phyloP scores from a whole-genome alignment of 1,284 basidiomycete species.

The Malassezia pachydermatis region DNA sequence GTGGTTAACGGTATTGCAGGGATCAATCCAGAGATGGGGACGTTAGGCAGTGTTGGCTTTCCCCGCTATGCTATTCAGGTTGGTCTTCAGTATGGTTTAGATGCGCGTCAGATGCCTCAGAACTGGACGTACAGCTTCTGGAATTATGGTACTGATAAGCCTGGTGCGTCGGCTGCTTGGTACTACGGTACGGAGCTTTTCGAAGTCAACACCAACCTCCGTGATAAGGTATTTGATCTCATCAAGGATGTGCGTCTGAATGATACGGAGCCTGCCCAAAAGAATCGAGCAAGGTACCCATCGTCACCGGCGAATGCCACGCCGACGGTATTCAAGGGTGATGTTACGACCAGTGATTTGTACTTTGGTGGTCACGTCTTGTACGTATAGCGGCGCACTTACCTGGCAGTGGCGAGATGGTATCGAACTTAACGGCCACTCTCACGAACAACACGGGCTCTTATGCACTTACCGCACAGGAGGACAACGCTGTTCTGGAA shows the following conservation, averaged over 20 bases:
- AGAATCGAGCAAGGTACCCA: conserved; percentile 49
- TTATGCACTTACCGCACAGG: conserved; percentile 53
- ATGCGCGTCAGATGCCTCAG: conserved; percentile 52
- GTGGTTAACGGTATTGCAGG: conserved; percentile 53
- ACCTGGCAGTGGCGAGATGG: conserved; percentile 7
- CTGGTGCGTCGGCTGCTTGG: conserved; percentile 43
- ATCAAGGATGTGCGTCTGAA: conserved; percentile 48
- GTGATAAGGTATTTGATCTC: conserved; percentile 49
- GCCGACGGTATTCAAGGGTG: conserved; percentile 44
- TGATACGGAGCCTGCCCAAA: conserved; percentile 47
- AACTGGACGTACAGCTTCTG: conserved; percentile 52
- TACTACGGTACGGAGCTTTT: conserved; percentile 55
- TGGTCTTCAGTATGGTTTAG: conserved; percentile 52
- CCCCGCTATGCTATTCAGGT: conserved; percentile 53
- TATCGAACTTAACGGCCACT: conserved; percentile 50
- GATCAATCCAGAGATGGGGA: conserved; percentile 51
- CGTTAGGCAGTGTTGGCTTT: conserved; percentile 52
- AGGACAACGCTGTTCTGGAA: conserved; percentile 54
- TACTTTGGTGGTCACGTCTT: conserved; percentile 52
- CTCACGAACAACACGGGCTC: conserved; percentile 49
- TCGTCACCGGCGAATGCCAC: conserved; percentile 46
- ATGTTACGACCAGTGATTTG: conserved; percentile 50
- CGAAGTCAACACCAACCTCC: conserved; percentile 53
- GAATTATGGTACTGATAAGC: conserved; percentile 47
- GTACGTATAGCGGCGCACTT: conserved; percentile 37